Conservation (phyloP, 805 yeast species). For the Tetrapisispora phaffii region DNA sequence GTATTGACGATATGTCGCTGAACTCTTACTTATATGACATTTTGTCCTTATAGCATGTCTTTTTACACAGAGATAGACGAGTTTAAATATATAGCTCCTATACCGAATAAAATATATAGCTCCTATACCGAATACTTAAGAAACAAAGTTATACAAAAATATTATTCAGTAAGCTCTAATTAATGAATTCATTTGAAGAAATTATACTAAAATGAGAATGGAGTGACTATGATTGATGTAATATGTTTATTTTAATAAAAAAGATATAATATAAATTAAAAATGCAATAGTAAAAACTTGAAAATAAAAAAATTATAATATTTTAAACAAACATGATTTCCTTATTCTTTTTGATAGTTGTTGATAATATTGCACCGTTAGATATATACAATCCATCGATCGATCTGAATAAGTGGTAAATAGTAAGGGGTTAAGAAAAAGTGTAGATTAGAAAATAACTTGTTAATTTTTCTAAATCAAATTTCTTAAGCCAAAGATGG, state of each 20-base stretch:
- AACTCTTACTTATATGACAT: too few species aligned
- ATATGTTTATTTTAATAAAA: constrained; percentile 4
- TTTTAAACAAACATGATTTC: constrained; percentile 3
- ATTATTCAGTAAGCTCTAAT: too few species aligned
- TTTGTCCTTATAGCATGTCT: too few species aligned
- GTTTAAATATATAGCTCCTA: too few species aligned
- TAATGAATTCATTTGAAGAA: neutral
- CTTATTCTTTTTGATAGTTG: constrained; percentile 4
- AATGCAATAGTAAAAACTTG: constrained; percentile 6
- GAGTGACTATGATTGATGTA: neutral
- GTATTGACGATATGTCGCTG: too few species aligned
- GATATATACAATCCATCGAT: constrained; percentile 7
- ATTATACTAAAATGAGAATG: neutral
- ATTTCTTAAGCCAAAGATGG: constrained; percentile 49
- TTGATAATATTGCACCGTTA: constrained; percentile 6
- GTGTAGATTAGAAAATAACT: constrained; percentile 3
- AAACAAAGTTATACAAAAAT: too few species aligned
- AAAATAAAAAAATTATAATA: constrained; percentile 3
- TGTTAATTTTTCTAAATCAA: neutral
- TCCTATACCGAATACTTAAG: too few species aligned
- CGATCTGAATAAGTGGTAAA: constrained; percentile 7
- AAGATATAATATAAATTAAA: constrained; percentile 4
- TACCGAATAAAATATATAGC: too few species aligned
- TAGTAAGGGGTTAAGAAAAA: constrained; percentile 1
- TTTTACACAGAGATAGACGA: too few species aligned